Base-by-base conservation (phyloP, 371 early-diverging fungal species). In the Capillidium rhysosporum region DNA sequence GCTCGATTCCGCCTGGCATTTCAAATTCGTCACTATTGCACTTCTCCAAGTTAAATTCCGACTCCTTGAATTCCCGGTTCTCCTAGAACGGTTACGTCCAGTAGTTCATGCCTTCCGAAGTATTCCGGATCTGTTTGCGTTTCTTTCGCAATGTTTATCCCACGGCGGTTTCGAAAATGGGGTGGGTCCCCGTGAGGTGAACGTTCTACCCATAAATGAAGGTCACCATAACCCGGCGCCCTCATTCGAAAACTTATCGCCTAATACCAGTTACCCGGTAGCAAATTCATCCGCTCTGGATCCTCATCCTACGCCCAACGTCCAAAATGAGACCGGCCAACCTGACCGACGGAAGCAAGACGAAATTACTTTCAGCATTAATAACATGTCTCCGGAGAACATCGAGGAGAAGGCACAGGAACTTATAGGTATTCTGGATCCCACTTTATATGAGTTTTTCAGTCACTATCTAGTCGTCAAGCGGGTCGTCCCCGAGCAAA, bases 291-390 rank as follows among this genome's bases (percentile, higher is more conserved):
- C 84, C 7, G 67, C 68, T 49, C 61, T 75, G 49, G 77, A 77
- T 41, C 69, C 73, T 1, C 52, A 63, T 5, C 47, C 66, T n/a
- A 52, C 59, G 4, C 59, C 64, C 14, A 57, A 57, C 8, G 67
- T 65, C 29, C 60, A 61, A 38, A 62, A 68, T 39, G 59, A 66
- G 4, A 73, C 72, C 47, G 70, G 70, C 5, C 64, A 74, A 21
- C 86, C 95, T 0, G 58, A 68, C 25, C 88, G 89, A 63, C 69
- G 68, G 1, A 71, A 77, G 2, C 84, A 87, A 63, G 96, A 96
- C 61, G 89, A 88, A 68, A 83, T 98, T 31, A 72, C 92, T 41
- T 98, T 98, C 63, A 86, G 88, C 25, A 77, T 98, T 61, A 98
- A 98, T 69, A 98, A 98, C 59, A 66, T 98, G 18, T 82, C 93